Percentiles rank a stretch among this genome's conserved stretches.
Evolutionary conservation across 164 flowering plant genomes (phyloP).

Genomic region (Aristolochia fimbriata): DNA sequence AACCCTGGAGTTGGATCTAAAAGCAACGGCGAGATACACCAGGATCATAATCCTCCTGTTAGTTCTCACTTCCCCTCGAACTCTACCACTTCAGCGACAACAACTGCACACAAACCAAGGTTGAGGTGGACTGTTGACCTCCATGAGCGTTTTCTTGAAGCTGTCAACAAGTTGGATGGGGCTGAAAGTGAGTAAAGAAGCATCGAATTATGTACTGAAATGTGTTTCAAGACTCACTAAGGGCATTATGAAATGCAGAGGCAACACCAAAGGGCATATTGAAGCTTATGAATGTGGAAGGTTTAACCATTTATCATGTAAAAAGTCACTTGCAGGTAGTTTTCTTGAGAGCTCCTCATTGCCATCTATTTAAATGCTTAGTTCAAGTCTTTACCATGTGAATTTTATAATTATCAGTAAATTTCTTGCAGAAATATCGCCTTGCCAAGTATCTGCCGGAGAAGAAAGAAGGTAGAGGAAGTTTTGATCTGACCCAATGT

Average conservation of each 20-base stretch:
- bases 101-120: conserved; percentile 25
- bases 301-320: conserved; percentile 61
- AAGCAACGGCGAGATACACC: conserved; percentile 5
- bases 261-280: conserved; percentile 67
- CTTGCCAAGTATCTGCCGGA: conserved; percentile 55
- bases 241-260: conserved; percentile 29
- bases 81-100: conserved; percentile 25
- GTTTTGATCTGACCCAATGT: too few species aligned
- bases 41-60: conserved; percentile 15
- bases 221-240: conserved; percentile 27
- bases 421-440: conserved; percentile 51
- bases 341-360: background rate
- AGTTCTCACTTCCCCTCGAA: conserved; percentile 17
- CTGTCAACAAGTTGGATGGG: conserved; percentile 60
- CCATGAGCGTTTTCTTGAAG: conserved; percentile 64
- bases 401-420: conserved; percentile 3
- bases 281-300: conserved; percentile 50
- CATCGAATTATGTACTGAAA: conserved; percentile 38
- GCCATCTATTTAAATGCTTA: background rate
- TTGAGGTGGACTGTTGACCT: conserved; percentile 75
- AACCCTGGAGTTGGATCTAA: conserved; percentile 13
- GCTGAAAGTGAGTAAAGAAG: conserved; percentile 40
- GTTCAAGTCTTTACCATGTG: background rate
- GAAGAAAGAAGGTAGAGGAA: conserved; percentile 45
- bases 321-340: conserved; percentile 66